A percentile compares a stretch with the other conserved stretches of the same genome.
Conservation (phyloP, 2,329 filamentous ascomycete species). For the Pseudocercospora macadamiae region DNA sequence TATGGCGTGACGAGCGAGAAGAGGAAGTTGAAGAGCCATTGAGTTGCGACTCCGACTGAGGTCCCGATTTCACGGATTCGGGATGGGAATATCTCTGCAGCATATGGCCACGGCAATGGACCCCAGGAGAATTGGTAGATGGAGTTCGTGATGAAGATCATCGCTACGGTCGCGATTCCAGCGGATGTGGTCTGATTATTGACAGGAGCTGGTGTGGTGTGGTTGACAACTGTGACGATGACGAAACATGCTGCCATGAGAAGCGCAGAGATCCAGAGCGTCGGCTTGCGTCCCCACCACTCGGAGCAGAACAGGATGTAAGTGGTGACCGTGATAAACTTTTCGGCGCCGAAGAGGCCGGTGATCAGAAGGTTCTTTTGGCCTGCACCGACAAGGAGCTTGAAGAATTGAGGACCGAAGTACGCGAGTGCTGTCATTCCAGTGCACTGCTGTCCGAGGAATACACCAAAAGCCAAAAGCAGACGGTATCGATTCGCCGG, state of each 20-base stretch:
- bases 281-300: constrained; percentile 46
- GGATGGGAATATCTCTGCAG: constrained; percentile 55
- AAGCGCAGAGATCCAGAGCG: constrained; percentile 30
- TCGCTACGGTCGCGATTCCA: constrained; percentile 56
- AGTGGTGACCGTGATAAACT: constrained; percentile 51
- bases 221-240: constrained; percentile 39
- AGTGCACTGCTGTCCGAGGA: constrained; percentile 58
- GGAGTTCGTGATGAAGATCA: constrained; percentile 61
- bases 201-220: constrained; percentile 32
- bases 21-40: constrained; percentile 58
- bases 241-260: constrained; percentile 43
- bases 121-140: constrained; percentile 59
- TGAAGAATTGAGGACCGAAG: constrained; percentile 60
- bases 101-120: constrained; percentile 42
- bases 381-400: constrained; percentile 52
- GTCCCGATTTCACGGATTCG: constrained; percentile 55
- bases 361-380: constrained; percentile 54
- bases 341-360: constrained; percentile 58
- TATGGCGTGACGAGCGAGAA: constrained; percentile 54
- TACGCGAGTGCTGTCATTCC: constrained; percentile 59
- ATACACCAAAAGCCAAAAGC: constrained; percentile 51
- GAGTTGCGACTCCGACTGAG: constrained; percentile 53
- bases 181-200: constrained; percentile 37
- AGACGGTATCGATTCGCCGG: constrained; percentile 50
- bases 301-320: constrained; percentile 59